These are phyloP conservation scores for Phragmites australis DNA, from an alignment of 176 grass and related monocot genomes.

Conservation along the genomic window DNA sequence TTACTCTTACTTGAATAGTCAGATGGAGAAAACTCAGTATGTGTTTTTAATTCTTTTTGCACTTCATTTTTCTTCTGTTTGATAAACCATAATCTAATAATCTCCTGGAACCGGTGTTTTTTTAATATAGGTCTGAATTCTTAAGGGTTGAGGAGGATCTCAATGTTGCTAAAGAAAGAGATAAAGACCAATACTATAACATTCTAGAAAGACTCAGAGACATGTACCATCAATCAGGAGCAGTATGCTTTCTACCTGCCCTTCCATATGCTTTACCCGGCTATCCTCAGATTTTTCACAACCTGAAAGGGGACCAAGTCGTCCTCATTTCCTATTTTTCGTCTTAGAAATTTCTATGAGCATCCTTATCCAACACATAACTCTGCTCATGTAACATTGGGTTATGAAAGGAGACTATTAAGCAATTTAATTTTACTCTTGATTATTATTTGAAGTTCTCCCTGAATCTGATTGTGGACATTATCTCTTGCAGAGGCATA, in stretches of 20 bases:
- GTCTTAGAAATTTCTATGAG: conserved; percentile 6
- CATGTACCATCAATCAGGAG: conserved; percentile 61
- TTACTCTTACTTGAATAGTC: conserved; percentile 71
- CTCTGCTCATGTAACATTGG: not conserved
- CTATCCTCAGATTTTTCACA: conserved; percentile 15
- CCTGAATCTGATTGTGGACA: conserved; percentile 36
- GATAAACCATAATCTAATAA: conserved; percentile 10
- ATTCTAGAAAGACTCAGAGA: conserved; percentile 70
- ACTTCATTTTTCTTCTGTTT: conserved; percentile 19
- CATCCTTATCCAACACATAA: not conserved
- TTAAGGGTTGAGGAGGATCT: conserved; percentile 68
- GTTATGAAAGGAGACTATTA: not conserved
- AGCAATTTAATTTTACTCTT: conserved; percentile 33
- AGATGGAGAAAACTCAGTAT: conserved; percentile 81
- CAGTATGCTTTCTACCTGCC: conserved; percentile 54
- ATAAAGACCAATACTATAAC: conserved; percentile 58
- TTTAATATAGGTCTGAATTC: conserved; percentile 56
- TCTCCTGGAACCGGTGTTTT: conserved; percentile 18
- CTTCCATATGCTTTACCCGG: conserved; percentile 26
- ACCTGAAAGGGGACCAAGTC: not conserved
- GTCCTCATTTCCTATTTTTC: conserved; percentile 13
- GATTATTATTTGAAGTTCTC: conserved; percentile 16
- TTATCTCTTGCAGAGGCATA: conserved; percentile 69
- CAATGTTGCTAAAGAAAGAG: conserved; percentile 59
- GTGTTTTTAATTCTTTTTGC: conserved; percentile 20